Conservation (phyloP, 352 stramenopile genomes). For the Phytophthora europaea region DNA sequence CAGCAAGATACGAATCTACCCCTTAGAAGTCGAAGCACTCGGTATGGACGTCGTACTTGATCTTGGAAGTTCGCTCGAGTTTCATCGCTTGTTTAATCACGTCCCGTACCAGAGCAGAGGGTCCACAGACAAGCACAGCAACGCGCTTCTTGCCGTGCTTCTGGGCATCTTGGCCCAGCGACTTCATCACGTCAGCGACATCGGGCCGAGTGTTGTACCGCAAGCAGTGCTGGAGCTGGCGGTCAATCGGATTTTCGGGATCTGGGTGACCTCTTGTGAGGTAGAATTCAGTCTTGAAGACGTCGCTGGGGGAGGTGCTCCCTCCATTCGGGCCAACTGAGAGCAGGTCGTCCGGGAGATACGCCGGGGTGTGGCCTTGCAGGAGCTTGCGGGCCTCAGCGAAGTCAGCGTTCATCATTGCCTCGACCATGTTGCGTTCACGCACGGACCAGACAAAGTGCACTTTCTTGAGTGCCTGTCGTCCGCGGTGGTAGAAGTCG, state of each 20-base stretch:
- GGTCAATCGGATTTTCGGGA: constrained; percentile 33
- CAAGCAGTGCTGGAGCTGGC: constrained; percentile 30
- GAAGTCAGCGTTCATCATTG: constrained; percentile 26
- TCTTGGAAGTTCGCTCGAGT: constrained; percentile 22
- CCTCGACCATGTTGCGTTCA: constrained; percentile 45
- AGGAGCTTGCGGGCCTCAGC: constrained; percentile 10
- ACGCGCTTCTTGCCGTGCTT: constrained; percentile 33
- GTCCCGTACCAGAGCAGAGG: constrained; percentile 33
- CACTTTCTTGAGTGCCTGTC: constrained; percentile 35
- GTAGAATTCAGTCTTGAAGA: constrained; percentile 49
- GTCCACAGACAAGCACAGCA: constrained; percentile 50
- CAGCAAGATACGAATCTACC: not conserved
- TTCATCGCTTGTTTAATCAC: constrained; percentile 27
- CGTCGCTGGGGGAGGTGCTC: constrained; percentile 7
- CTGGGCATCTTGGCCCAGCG: constrained; percentile 33
- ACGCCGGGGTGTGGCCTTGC: constrained; percentile 10
- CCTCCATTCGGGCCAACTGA: constrained; percentile 6
- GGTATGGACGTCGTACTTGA: constrained; percentile 46
- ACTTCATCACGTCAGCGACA: constrained; percentile 23
- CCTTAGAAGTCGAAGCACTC: constrained; percentile 41
- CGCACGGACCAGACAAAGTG: constrained; percentile 54
- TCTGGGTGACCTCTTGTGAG: constrained; percentile 39
- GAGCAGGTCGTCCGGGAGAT: constrained; percentile 21
- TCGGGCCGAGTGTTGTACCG: constrained; percentile 42
- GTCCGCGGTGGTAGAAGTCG: constrained; percentile 3